Percentiles rank a stretch among this genome's conserved stretches.
Conservation (phyloP, 768 basidiomycete species). For the Russula ochroleuca region DNA sequence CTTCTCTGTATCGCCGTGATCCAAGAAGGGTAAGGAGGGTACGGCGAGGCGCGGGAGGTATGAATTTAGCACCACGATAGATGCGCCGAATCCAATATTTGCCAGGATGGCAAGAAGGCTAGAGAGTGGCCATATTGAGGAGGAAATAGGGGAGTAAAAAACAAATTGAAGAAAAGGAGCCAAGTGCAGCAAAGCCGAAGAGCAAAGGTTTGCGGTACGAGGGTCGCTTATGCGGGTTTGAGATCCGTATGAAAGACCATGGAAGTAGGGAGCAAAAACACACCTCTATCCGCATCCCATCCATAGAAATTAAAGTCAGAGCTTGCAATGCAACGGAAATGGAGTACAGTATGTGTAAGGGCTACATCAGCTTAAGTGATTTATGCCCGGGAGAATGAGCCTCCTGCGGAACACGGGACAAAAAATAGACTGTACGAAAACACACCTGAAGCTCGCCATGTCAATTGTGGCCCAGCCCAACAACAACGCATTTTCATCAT, state of each 20-base stretch:
- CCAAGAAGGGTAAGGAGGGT: conserved; percentile 25
- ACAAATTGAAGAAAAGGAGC: conserved; percentile 59
- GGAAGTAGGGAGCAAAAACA: background rate
- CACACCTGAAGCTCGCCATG: no score
- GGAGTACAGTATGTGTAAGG: no score
- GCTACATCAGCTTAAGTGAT: no score
- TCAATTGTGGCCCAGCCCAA: no score
- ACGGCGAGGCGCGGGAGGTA: conserved; percentile 75
- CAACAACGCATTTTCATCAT: no score
- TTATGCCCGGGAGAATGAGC: no score
- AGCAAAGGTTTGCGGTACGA: conserved; percentile 41
- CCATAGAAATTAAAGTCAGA: conserved; percentile 81
- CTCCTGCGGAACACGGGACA: no score
- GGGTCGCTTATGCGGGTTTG: conserved; percentile 38
- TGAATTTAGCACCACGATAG: conserved; percentile 84
- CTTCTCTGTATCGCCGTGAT: conserved; percentile 45
- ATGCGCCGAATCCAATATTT: conserved; percentile 83
- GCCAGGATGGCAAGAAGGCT: conserved; percentile 70
- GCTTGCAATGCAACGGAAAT: conserved; percentile 54
- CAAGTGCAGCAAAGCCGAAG: conserved; percentile 59
- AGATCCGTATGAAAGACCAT: no score
- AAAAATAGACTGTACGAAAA: no score
- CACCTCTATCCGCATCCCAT: conserved; percentile 85
- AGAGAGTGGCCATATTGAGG: conserved; percentile 59
- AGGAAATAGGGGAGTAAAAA: conserved; percentile 72